Evolutionary conservation across 306 rosid species (phyloP), one percentile per base, ranked within the genome.

Genomic region (Canavalia gladiata): DNA sequence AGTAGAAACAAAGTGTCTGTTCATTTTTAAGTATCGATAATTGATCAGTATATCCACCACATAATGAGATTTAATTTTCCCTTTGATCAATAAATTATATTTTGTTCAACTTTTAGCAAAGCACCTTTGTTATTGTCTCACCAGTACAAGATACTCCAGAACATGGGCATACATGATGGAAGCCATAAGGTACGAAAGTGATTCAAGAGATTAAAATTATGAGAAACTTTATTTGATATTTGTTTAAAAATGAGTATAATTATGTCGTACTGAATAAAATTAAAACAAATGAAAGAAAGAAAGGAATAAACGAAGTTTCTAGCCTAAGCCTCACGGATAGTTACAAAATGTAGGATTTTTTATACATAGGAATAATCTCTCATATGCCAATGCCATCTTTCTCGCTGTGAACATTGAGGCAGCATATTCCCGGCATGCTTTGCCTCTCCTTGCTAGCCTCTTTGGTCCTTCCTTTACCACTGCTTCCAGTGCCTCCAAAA

Each of bases 351-450:
- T 77, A 56, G 43, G 75, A 55, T 82, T 65, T 76, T 88, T 91
- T 52, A 93, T 90, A 74, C 96, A 90, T 33, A 90, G 86, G 85
- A 93, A 93, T 56, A 91, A 64, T 86, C 90, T 90, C 80, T 93
- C 97, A 54, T 93, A 91, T 39, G 97, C 97, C 76, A 90, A 83
- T 49, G 91, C 91, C 97, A 93, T 93, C 81, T 91, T 91, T 42
- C 51, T 69, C 35, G 93, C 91, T 2, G 97, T 90, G 43, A 93
- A 93, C 97, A 93, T 93, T 55, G 90, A 79, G 3, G 66, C 57
- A 3, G 96, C 94, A 42, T 91, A 93, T 50, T 80, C 72, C 46
- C 82, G 49, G 84, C 97, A 88, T 2, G 93, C 92, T 57, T 84
- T 83, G 58, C 97, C 97, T 54, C 97, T 81, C 70, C 67, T 82